phyloP scores from a whole-genome alignment of 495 filamentous ascomycete species.

The Evernia prunastri region DNA sequence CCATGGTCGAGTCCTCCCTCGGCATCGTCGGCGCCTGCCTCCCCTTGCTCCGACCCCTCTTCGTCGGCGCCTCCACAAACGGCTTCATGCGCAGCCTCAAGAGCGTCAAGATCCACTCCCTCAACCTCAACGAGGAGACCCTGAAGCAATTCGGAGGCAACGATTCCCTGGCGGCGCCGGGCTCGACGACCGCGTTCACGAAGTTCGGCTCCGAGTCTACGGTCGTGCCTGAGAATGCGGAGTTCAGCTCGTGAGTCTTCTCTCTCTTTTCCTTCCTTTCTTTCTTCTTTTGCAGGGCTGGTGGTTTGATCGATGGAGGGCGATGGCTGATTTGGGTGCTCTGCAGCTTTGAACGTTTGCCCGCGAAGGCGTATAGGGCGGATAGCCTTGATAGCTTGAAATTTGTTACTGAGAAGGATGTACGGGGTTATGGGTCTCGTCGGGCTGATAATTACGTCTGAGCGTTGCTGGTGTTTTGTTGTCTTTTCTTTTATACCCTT shows the following conservation, averaged over 20 bases:
- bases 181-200: background rate
- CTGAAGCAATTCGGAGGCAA: background rate
- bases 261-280: too few species aligned
- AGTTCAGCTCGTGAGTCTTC: background rate
- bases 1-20: background rate
- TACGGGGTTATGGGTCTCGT: background rate
- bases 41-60: conserved; percentile 3
- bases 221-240: background rate
- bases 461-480: background rate
- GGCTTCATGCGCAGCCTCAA: conserved; percentile 7
- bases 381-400: background rate
- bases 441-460: background rate
- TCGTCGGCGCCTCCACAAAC: background rate
- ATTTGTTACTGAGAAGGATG: background rate
- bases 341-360: background rate
- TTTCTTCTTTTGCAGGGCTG: too few species aligned
- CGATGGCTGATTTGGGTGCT: background rate
- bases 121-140: background rate
- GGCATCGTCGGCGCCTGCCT: conserved; percentile 12
- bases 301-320: too few species aligned
- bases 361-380: background rate
- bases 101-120: background rate
- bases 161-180: background rate
- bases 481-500: too few species aligned
- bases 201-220: conserved; percentile 3